Evolutionary conservation across 306 rosid genomes (phyloP).

Genomic region (Medicago lupulina): DNA sequence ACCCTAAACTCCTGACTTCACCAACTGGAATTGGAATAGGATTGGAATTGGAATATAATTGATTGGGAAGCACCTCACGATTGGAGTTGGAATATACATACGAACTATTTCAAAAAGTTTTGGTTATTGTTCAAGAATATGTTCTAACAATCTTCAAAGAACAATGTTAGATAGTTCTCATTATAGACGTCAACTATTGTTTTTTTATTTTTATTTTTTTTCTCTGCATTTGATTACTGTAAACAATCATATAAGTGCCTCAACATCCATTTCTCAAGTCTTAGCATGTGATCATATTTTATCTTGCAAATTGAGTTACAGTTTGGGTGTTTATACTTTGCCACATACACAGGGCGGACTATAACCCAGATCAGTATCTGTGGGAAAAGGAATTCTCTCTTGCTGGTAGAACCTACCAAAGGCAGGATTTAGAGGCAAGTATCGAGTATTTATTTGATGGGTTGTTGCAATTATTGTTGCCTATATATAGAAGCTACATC

Average conservation of each 20-base stretch:
- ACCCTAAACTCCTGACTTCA: too few species aligned
- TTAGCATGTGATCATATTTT: conserved; percentile 31
- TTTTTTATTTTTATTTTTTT: too few species aligned
- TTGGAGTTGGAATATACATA: too few species aligned
- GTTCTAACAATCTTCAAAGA: too few species aligned
- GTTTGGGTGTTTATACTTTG: conserved; percentile 42
- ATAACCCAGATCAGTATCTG: conserved; percentile 94
- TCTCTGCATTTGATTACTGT: not conserved
- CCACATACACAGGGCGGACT: conserved; percentile 76
- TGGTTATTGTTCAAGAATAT: too few species aligned
- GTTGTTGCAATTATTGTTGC: conserved; percentile 36
- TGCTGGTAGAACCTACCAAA: conserved; percentile 83
- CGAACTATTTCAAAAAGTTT: too few species aligned
- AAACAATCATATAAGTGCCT: conserved; percentile 24
- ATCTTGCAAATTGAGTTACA: conserved; percentile 28
- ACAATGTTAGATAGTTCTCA: too few species aligned
- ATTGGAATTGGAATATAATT: too few species aligned
- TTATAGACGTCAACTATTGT: not conserved
- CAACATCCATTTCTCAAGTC: conserved; percentile 35
- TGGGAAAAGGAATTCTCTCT: conserved; percentile 96
- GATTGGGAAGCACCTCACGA: too few species aligned
- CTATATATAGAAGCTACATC: conserved; percentile 37
- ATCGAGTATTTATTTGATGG: conserved; percentile 53
- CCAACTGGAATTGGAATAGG: too few species aligned
- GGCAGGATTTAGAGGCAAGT: conserved; percentile 99